Base-by-base conservation (phyloP, 1,284 basidiomycete species). In the Anthracocystis setariae region DNA sequence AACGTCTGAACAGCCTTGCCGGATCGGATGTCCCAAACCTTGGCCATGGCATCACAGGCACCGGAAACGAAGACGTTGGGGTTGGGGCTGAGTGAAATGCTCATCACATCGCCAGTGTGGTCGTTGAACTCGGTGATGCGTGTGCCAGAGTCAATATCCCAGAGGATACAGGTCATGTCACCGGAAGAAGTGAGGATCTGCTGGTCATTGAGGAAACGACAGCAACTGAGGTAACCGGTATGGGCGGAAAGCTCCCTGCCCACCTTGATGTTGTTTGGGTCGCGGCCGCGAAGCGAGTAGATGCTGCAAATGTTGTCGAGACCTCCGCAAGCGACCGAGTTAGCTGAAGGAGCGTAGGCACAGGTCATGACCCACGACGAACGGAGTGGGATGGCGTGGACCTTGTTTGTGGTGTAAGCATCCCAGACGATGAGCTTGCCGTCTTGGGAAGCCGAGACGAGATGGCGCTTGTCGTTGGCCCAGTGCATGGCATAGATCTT, bases 401-500 rank as follows among this genome's bases (percentile, higher is more conserved):
- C 95, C 86, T 98, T 98, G 88, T 98, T 98, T 67, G 94, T 96
- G 9, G 95, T 97, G 85, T 98, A 98, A 42, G 96, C 95, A 84
- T 99, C 95, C 95, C 95, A 99, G 50, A 99, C 93, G 83, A 99
- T 98, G 60, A 99, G 88, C 85, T 98, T 98, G 66, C 96, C 96
- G 82, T 99, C 95, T 84, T 99, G 95, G 4, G 95, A 98, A 23
- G 96, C 95, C 12, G 95, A 98, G 42, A 99, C 95, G 68, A 98
- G 89, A 86, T 98, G 96, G 79, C 94, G 88, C 82, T 93, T 90
- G 86, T 98, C 96, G 59, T 90, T 90, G 18, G 95, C 91, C 96
- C 96, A 99, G 84, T 98, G 95, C 91, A 98, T 95, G 47, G 96
- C 94, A 84, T 98, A 98, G 83, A 99, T 97, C 88, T 99, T 99